phyloP scores from a whole-genome alignment of 2,329 filamentous ascomycete species.

The Diplodia mutila region DNA sequence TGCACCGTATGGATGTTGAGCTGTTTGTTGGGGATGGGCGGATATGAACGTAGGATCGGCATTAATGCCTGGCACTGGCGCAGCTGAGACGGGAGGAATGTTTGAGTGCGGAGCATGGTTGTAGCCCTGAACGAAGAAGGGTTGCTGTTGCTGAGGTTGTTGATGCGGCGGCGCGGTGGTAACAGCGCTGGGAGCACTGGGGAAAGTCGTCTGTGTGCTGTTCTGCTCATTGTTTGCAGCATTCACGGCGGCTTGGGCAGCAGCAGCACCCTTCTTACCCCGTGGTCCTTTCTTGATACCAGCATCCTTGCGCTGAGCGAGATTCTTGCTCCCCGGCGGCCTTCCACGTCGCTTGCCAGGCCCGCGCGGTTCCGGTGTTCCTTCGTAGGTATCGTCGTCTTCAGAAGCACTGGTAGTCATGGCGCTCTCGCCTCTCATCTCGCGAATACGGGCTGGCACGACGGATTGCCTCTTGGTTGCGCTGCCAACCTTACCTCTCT shows the following conservation, averaged over 20 bases:
- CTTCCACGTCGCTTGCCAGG: conserved; percentile 38
- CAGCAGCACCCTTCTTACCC: conserved; percentile 33
- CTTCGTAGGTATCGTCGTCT: conserved; percentile 30
- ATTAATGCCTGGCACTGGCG: conserved; percentile 21
- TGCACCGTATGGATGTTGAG: conserved; percentile 24
- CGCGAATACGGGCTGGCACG: conserved; percentile 50
- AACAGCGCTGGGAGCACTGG: conserved; percentile 29
- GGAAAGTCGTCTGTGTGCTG: background rate
- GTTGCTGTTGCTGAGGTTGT: conserved; percentile 20
- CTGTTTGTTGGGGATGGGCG: conserved; percentile 19
- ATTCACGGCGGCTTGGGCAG: conserved; percentile 29
- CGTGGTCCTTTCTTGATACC: conserved; percentile 55
- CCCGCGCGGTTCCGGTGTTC: conserved; percentile 26
- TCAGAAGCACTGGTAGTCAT: conserved; percentile 35
- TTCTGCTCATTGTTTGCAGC: conserved; percentile 6
- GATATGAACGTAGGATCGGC: conserved; percentile 34
- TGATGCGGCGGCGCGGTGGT: conserved; percentile 15
- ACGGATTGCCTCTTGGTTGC: conserved; percentile 27
- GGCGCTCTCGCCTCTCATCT: conserved; percentile 48
- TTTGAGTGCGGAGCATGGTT: conserved; percentile 23
- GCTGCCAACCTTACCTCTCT: conserved; percentile 35
- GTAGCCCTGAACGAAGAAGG: conserved; percentile 25
- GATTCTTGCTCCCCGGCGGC: conserved; percentile 53
- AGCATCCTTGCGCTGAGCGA: conserved; percentile 50
- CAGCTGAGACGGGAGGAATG: conserved; percentile 19